Percentiles rank a stretch among this genome's conserved stretches.
phyloP scores from a whole-genome alignment of 805 yeast genomes.

The Saccharomycopsis javanensis region DNA sequence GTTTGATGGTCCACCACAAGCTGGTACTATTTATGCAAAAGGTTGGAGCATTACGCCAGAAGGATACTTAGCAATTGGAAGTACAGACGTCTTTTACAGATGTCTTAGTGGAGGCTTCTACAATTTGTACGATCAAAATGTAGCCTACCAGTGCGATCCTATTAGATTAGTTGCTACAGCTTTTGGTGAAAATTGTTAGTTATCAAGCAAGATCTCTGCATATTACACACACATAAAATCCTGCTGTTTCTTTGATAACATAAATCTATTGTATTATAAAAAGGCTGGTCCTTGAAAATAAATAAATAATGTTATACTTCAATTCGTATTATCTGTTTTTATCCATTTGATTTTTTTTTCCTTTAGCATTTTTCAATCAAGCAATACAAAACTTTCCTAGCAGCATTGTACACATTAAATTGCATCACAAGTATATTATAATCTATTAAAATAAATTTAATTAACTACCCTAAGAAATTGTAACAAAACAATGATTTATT shows the following conservation, averaged over 20 bases:
- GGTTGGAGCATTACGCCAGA: conserved; percentile 50
- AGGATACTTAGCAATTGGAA: conserved; percentile 51
- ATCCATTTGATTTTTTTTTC: not conserved
- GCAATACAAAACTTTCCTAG: not conserved
- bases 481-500: too few species aligned
- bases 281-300: not conserved
- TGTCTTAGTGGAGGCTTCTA: conserved; percentile 59
- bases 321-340: not conserved
- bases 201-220: too few species aligned
- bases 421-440: not conserved
- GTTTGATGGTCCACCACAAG: conserved; percentile 72
- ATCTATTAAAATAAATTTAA: too few species aligned
- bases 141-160: conserved; percentile 46
- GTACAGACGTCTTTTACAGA: conserved; percentile 47
- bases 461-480: not conserved
- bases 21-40: conserved; percentile 52
- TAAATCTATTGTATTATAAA: not conserved
- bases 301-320: not conserved
- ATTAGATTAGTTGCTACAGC: conserved; percentile 26
- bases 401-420: not conserved
- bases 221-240: not conserved
- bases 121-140: conserved; percentile 51
- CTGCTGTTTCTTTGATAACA: too few species aligned
- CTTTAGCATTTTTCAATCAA: not conserved
- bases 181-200: conserved; percentile 3